Evolutionary conservation across 176 grass and related monocot genomes (phyloP).

Genomic region (Cenchrus fungigraminus): DNA sequence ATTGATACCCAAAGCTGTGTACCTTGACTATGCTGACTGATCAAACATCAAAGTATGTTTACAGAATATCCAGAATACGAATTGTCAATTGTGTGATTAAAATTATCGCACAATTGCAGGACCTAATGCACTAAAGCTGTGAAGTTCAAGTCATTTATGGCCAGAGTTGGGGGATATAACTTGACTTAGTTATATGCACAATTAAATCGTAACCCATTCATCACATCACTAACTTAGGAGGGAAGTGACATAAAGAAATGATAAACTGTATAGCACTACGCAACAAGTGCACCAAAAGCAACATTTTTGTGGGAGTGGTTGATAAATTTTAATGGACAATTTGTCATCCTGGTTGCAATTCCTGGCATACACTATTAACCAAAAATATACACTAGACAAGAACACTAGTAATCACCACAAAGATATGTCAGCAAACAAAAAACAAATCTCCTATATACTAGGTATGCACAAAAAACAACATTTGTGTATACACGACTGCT

Average conservation of each 20-base stretch:
- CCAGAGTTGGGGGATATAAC: neutral
- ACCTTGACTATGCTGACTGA: neutral
- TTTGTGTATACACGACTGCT: neutral
- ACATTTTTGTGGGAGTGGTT: constrained; percentile 30
- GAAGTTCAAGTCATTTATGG: neutral
- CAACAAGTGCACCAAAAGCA: constrained; percentile 28
- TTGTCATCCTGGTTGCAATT: neutral
- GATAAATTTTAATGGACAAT: neutral
- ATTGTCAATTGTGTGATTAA: neutral
- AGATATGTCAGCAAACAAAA: neutral
- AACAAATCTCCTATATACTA: neutral
- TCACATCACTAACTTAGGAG: neutral
- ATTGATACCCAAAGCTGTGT: neutral
- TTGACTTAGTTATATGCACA: neutral
- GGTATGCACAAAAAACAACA: neutral
- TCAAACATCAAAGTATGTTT: constrained; percentile 9
- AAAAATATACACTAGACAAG: neutral
- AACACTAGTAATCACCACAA: neutral
- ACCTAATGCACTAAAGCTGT: neutral
- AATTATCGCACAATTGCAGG: neutral
- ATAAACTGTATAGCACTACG: neutral
- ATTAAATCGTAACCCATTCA: constrained; percentile 24
- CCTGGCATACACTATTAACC: constrained; percentile 4
- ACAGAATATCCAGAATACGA: constrained; percentile 4
- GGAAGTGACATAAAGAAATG: constrained; percentile 19